Percentiles rank a stretch among this genome's conserved stretches.
These are phyloP conservation scores for Phoma sp. DNA, from an alignment of 2,329 filamentous ascomycete genomes.

Conservation along the genomic window DNA sequence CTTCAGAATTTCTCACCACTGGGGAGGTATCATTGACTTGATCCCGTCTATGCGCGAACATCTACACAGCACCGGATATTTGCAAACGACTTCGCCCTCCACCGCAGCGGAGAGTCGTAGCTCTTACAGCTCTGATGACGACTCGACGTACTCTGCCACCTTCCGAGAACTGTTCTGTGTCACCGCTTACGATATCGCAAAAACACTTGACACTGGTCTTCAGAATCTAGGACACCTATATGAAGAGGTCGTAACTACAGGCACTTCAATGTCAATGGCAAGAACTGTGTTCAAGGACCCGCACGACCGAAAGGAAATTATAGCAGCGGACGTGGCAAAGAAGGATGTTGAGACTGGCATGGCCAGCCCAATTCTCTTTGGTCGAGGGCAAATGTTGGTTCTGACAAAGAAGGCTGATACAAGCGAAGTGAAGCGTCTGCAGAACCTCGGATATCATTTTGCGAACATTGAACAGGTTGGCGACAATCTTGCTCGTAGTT, in stretches of 20 bases:
- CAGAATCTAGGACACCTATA: constrained; percentile 73
- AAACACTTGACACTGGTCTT: constrained; percentile 69
- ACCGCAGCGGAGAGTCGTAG: constrained; percentile 26
- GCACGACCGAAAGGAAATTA: constrained; percentile 30
- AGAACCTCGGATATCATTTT: constrained; percentile 80
- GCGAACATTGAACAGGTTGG: constrained; percentile 66
- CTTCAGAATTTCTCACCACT: constrained; percentile 80
- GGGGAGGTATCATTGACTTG: constrained; percentile 72
- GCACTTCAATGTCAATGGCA: constrained; percentile 66
- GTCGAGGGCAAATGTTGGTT: constrained; percentile 81
- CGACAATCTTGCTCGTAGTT: constrained; percentile 71
- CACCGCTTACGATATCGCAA: constrained; percentile 76
- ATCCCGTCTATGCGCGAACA: constrained; percentile 77
- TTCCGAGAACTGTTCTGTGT: constrained; percentile 87
- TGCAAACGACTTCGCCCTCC: constrained; percentile 30
- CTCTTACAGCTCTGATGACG: constrained; percentile 54
- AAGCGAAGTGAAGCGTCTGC: constrained; percentile 68
- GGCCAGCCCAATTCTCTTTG: constrained; percentile 54
- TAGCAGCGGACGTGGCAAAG: constrained; percentile 32
- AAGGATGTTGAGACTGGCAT: constrained; percentile 52
- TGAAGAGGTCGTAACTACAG: constrained; percentile 75
- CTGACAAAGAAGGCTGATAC: constrained; percentile 71
- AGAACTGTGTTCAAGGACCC: constrained; percentile 61
- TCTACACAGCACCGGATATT: constrained; percentile 61
- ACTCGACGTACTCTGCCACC: constrained; percentile 75